phyloP scores from a whole-genome alignment of 441 rosid species.

The Jatropha podagrica region DNA sequence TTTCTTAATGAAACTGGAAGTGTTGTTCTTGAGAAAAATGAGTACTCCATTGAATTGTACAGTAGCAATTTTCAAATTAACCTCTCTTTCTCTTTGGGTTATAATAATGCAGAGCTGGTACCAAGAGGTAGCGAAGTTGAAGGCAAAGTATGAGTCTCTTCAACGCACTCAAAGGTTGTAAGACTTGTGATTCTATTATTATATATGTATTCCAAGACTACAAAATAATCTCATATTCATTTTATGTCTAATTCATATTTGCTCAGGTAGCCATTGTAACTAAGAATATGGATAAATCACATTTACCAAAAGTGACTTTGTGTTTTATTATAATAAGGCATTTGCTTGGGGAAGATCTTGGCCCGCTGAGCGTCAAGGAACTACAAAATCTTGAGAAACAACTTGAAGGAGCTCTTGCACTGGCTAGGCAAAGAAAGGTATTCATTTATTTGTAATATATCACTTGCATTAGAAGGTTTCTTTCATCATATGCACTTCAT shows the following conservation, averaged over 20 bases:
- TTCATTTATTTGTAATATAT: neutral
- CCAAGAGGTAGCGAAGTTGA: constrained; percentile 67
- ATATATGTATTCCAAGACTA: neutral
- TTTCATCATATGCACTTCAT: neutral
- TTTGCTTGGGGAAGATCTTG: constrained; percentile 87
- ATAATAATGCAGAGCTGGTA: constrained; percentile 54
- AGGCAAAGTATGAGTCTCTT: constrained; percentile 71
- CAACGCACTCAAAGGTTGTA: constrained; percentile 73
- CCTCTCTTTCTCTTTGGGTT: neutral
- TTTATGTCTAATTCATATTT: neutral
- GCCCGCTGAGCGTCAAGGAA: constrained; percentile 67
- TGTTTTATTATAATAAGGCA: constrained; percentile 39
- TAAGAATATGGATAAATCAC: neutral
- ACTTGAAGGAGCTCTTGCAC: constrained; percentile 69
- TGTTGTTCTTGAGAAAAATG: neutral
- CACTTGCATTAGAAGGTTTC: neutral
- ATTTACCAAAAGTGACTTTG: neutral
- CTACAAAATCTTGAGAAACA: constrained; percentile 78
- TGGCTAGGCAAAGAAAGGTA: constrained; percentile 78
- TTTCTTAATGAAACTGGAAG: neutral
- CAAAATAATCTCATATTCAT: neutral
- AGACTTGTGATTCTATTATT: neutral
- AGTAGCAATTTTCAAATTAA: too few species aligned
- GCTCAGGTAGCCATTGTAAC: neutral
- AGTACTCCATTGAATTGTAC: neutral